Base-by-base conservation (phyloP, 805 yeast species). In the Myxozyma neotropica region DNA sequence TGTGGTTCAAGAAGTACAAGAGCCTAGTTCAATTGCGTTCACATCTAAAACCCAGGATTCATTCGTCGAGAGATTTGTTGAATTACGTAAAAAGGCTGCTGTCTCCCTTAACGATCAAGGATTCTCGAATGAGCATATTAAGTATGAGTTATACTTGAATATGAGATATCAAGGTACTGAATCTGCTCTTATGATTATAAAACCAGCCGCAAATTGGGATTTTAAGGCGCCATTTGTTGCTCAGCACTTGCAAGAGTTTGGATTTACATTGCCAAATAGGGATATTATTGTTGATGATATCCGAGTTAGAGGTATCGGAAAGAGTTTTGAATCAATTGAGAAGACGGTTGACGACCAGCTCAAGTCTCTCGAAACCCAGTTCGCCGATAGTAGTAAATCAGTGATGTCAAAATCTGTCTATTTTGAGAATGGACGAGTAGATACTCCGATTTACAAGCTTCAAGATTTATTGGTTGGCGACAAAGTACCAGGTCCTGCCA, bases 141-240 rank as follows among this genome's bases (percentile, higher is more conserved):
- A 68, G 26, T 77, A 80, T 55, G 95, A 90, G 68, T 81, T 81
- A 45, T 88, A 81, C 66, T 74, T 91, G 63, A 91, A 91, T 70
- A 75, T 91, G 78, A 80, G 95, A 69, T 92, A 88, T 70, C 83
- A 83, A 63, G 97, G 97, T 7, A 87, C 96, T n/a, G 97, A 92
- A 69, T 87, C 96, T 1, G 85, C 87, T 42, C 74, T 92, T 63
- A 87, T 91, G 88, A 83, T 88, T n/a, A 73, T 55, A 36, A 61
- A 68, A 39, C 70, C 70, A 2, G 17, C 46, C 2, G 67, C 60
- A 31, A 53, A 71, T 59, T 65, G 68, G 68, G 74, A 76, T 27
- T 82, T 80, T 67, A 68, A 71, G 17, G 70, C 73, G 38, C 76
- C 77, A 50, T 88, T 87, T 70, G 73, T 79, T 46, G 76, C 77